Evolutionary conservation across 495 filamentous ascomycete species (phyloP).

Genomic region (Xylaria curta): DNA sequence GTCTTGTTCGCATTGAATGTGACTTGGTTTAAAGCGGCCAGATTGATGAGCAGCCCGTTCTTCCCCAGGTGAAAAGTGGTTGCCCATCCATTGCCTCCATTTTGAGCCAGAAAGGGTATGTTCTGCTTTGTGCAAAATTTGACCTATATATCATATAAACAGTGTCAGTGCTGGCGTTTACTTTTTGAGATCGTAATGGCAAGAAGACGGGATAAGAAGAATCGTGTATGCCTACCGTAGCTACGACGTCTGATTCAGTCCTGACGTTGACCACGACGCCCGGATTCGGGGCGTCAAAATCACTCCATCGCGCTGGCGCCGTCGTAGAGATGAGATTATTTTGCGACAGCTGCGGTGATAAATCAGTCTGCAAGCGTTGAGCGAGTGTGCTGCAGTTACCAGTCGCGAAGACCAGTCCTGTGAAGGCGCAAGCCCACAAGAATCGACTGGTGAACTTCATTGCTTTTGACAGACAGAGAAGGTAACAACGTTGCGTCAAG

Average conservation of each 20-base stretch:
- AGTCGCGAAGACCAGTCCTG: constrained; percentile 1
- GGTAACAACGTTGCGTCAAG: neutral
- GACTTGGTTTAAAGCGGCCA: constrained; percentile 31
- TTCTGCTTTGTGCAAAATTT: constrained; percentile 11
- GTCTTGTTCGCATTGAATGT: constrained; percentile 36
- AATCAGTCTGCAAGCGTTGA: neutral
- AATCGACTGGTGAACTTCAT: constrained; percentile 13
- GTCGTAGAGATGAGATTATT: neutral
- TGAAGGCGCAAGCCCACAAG: constrained; percentile 11
- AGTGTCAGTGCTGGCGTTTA: constrained; percentile 24
- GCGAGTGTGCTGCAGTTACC: constrained; percentile 4
- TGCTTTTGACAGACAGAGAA: neutral
- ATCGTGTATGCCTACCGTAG: constrained; percentile 31
- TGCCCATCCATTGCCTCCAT: constrained; percentile 41
- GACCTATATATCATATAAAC: neutral
- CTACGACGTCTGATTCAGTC: constrained; percentile 38
- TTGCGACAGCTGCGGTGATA: constrained; percentile 2
- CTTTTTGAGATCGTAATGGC: neutral
- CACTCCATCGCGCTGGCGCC: constrained; percentile 35
- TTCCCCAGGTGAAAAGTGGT: constrained; percentile 34
- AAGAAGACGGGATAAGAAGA: neutral
- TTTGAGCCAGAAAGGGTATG: constrained; percentile 41
- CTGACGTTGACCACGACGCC: constrained; percentile 38
- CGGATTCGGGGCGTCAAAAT: constrained; percentile 36
- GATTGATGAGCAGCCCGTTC: constrained; percentile 36